A percentile compares a stretch with the other conserved stretches of the same genome.
Evolutionary conservation across 2,329 filamentous ascomycete genomes (phyloP).

Genomic region (Phaeosphaeriaceae sp.): DNA sequence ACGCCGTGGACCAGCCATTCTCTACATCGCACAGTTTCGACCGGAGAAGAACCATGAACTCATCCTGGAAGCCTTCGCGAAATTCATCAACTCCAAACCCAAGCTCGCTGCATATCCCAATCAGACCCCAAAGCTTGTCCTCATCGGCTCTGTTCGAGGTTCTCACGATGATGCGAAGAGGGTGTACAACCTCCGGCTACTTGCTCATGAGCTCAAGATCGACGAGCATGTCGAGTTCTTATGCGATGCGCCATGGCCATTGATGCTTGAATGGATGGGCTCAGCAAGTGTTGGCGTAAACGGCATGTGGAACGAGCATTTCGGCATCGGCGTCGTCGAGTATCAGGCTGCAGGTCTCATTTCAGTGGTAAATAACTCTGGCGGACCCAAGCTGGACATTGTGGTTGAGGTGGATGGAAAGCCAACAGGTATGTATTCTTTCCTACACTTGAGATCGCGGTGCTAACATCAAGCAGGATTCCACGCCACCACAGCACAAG

Average conservation of each 20-base stretch:
- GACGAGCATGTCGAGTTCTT: slow-evolving; percentile 86
- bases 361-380: slow-evolving; percentile 89
- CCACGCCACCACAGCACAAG: slow-evolving; percentile 77
- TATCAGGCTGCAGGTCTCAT: slow-evolving; percentile 96
- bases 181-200: slow-evolving; percentile 86
- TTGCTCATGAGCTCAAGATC: slow-evolving; percentile 82
- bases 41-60: slow-evolving; percentile 96
- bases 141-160: slow-evolving; percentile 92
- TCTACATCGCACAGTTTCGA: slow-evolving; percentile 97
- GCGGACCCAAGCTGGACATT: slow-evolving; percentile 92
- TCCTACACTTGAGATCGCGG: background rate
- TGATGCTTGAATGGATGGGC: slow-evolving; percentile 80
- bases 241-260: slow-evolving; percentile 86
- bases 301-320: slow-evolving; percentile 99
- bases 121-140: slow-evolving; percentile 70
- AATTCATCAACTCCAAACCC: slow-evolving; percentile 63
- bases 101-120: slow-evolving; percentile 52
- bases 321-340: slow-evolving; percentile 97
- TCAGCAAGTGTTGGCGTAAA: slow-evolving; percentile 87
- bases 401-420: slow-evolving; percentile 80
- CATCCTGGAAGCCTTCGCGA: slow-evolving; percentile 82
- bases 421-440: slow-evolving; percentile 68
- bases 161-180: slow-evolving; percentile 75
- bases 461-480: slow-evolving; percentile 66
- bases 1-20: slow-evolving; percentile 72